Conservation (phyloP, 352 stramenopile genomes). For the Phytopythium vexans region DNA sequence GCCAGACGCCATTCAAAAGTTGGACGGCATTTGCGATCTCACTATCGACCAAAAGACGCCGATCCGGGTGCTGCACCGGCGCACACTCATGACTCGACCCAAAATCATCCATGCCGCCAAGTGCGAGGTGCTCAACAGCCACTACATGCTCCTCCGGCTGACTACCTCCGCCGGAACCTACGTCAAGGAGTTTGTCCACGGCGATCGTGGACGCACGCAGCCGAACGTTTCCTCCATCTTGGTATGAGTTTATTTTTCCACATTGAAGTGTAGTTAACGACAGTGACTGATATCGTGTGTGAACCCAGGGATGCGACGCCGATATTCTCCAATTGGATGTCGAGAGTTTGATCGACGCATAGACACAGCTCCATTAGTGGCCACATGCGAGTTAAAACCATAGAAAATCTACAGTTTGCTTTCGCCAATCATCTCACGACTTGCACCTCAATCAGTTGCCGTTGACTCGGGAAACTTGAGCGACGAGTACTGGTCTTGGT, state of each 20-base stretch:
- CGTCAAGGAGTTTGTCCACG: slow-evolving; percentile 99
- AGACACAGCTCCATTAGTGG: slow-evolving; percentile 1
- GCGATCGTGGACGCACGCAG: slow-evolving; percentile 96
- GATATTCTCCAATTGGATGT: slow-evolving; percentile 99
- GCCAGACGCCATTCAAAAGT: slow-evolving; percentile 49
- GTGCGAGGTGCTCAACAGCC: slow-evolving; percentile 91
- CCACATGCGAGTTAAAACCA: no score
- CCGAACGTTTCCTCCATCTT: slow-evolving; percentile 93
- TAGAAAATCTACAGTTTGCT: no score
- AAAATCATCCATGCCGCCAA: slow-evolving; percentile 89
- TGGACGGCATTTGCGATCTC: slow-evolving; percentile 82
- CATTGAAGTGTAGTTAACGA: background rate
- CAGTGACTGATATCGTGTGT: background rate
- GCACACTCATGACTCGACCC: slow-evolving; percentile 91
- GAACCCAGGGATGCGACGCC: slow-evolving; percentile 67
- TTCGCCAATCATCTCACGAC: no score
- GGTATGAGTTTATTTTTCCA: slow-evolving; percentile 24
- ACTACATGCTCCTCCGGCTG: slow-evolving; percentile 96
- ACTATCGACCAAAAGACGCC: slow-evolving; percentile 95
- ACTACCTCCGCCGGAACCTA: slow-evolving; percentile 96
- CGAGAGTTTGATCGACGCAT: slow-evolving; percentile 81
- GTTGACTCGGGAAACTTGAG: slow-evolving; percentile 44
- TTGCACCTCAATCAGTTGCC: background rate
- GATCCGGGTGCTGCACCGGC: slow-evolving; percentile 96
- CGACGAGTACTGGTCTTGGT: slow-evolving; percentile 78